Evolutionary conservation across 306 rosid genomes (phyloP), one percentile per base, ranked within the genome.

Genomic region (Quercus glauca): DNA sequence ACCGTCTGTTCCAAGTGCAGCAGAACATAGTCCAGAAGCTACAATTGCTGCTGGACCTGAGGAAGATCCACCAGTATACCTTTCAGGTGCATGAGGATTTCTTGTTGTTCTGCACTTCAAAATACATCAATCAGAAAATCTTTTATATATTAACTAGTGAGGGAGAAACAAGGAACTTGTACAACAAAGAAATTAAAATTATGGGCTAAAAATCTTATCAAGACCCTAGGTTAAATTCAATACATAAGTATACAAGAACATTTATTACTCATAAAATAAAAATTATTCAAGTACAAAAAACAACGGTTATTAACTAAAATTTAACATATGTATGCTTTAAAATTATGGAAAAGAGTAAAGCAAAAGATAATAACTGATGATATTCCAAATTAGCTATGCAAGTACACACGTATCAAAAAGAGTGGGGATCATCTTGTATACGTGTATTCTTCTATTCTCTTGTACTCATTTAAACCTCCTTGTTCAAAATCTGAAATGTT

Each of bases 21-120:
- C 99, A 79, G 97, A 86, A 78, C 97, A 94, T 51, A 94, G 55
- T 84, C 99, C 99, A 81, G 97, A 90, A 74, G 97, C 99, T 81
- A 94, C 97, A 86, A 94, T 75, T 78, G 99, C 97, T 73, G 97
- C 99, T 20, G 99, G 97, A 71, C 99, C 99, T 8, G 97, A 94
- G 71, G 99, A 94, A 82, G 99, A 94, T 79, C 99, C 99, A 13
- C 97, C 99, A 4, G 99, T 94, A 77, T 94, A 94, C 83, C 99
- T 87, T 60, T 92, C 97, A 78, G 78, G 92, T 56, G 93, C 97
- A 86, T 94, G 99, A 73, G 97, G 99, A 90, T 94, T 94, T 85
- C 99, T 92, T 57, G 92, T 81, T 56, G 99, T 91, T 81, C 98
- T 92, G 88, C 86, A 90, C 79, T 56, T 77, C 86, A 78, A 83